phyloP scores from a whole-genome alignment of 805 yeast species.

The Teunomyces barrocoloradensis region DNA sequence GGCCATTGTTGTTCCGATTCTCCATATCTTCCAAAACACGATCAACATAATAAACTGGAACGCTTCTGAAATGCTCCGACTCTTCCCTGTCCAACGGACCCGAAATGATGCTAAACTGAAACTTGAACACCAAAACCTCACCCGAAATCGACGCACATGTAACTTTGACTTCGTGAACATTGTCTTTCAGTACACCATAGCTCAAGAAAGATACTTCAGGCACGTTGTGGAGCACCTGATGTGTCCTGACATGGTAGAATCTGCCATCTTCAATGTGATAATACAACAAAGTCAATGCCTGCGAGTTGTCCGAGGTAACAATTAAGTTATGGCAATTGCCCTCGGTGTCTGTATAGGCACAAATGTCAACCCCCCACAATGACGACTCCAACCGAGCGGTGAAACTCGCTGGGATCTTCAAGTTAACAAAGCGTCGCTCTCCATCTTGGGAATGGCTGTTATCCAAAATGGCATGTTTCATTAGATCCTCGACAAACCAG shows the following conservation, averaged over 20 bases:
- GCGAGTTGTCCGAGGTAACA: slow-evolving; percentile 55
- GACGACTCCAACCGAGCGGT: slow-evolving; percentile 41
- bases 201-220: slow-evolving; percentile 47
- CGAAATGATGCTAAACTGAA: slow-evolving; percentile 21
- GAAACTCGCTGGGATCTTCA: slow-evolving; percentile 22
- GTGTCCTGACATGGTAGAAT: slow-evolving; percentile 36
- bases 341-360: slow-evolving; percentile 7
- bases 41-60: slow-evolving; percentile 23
- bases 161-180: slow-evolving; percentile 26
- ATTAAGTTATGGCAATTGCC: slow-evolving; percentile 32
- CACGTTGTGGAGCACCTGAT: slow-evolving; percentile 51
- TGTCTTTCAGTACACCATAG: slow-evolving; percentile 14
- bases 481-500: slow-evolving; percentile 16
- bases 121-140: slow-evolving; percentile 41
- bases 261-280: slow-evolving; percentile 22
- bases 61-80: slow-evolving; percentile 8
- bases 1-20: slow-evolving; percentile 8
- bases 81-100: slow-evolving; percentile 27
- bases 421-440: slow-evolving; percentile 15
- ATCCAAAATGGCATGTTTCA: neutral
- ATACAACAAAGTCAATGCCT: slow-evolving; percentile 41
- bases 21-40: slow-evolving; percentile 25
- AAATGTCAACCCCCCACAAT: slow-evolving; percentile 62
- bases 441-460: neutral
- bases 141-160: slow-evolving; percentile 47